These are phyloP conservation scores for Erigeron philadelphicus DNA, from an alignment of 140 eudicot genomes.

Conservation along the genomic window DNA sequence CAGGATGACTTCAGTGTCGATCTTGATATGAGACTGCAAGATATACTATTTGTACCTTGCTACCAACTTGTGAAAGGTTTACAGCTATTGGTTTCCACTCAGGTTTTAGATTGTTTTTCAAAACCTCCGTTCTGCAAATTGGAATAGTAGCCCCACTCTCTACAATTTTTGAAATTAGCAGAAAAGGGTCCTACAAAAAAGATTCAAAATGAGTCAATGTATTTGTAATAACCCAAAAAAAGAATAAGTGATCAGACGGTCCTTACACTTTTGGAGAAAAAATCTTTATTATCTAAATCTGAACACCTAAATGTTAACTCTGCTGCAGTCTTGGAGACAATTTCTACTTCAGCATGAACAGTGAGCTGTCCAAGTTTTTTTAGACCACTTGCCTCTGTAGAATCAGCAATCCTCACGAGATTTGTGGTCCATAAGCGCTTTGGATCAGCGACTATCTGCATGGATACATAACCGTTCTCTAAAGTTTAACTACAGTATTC, in stretches of 20 bases:
- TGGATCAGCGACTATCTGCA: conserved; percentile 72
- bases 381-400: conserved; percentile 33
- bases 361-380: conserved; percentile 62
- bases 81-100: conserved; percentile 65
- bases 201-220: not conserved
- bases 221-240: conserved; percentile 16
- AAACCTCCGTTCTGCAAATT: conserved; percentile 79
- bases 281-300: conserved; percentile 80
- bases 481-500: conserved; percentile 1
- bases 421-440: conserved; percentile 54
- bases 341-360: conserved; percentile 67
- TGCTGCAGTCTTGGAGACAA: conserved; percentile 65
- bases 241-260: conserved; percentile 14
- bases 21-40: conserved; percentile 15
- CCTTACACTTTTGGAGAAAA: conserved; percentile 83
- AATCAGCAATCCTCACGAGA: conserved; percentile 49
- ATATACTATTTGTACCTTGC: conserved; percentile 53
- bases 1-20: not conserved
- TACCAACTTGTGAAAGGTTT: conserved; percentile 75
- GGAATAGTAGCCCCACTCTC: conserved; percentile 63
- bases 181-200: conserved; percentile 75
- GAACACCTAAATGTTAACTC: conserved; percentile 73
- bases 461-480: conserved; percentile 26
- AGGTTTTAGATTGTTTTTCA: conserved; percentile 71
- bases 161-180: conserved; percentile 57